Evolutionary conservation across 1,139 yeast genomes (phyloP).

Genomic region (Magnusiomyces sp.): DNA sequence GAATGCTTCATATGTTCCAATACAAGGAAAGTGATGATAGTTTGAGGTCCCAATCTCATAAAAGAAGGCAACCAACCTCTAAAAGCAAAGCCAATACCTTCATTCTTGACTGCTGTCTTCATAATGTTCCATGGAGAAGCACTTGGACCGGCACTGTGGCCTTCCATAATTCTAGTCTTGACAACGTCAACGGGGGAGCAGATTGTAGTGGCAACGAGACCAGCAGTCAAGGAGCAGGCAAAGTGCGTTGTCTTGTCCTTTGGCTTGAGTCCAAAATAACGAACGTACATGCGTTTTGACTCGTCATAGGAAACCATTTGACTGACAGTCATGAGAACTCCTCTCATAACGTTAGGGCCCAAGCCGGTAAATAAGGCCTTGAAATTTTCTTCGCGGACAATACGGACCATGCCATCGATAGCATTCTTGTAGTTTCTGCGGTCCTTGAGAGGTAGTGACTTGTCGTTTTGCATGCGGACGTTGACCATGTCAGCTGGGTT

Average conservation of each 20-base stretch:
- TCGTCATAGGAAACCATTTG: slow-evolving; percentile 85
- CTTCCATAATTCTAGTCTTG: slow-evolving; percentile 74
- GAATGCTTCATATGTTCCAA: slow-evolving; percentile 65
- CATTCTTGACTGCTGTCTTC: slow-evolving; percentile 48
- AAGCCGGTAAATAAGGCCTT: slow-evolving; percentile 64
- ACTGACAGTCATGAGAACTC: slow-evolving; percentile 82
- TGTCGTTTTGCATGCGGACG: slow-evolving; percentile 87
- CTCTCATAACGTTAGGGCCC: slow-evolving; percentile 69
- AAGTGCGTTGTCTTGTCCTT: slow-evolving; percentile 65
- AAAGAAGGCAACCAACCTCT: slow-evolving; percentile 90
- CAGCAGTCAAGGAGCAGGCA: slow-evolving; percentile 67
- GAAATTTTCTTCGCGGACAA: slow-evolving; percentile 47
- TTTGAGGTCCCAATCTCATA: slow-evolving; percentile 81
- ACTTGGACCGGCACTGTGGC: slow-evolving; percentile 17
- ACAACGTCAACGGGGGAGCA: slow-evolving; percentile 92
- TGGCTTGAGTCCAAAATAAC: slow-evolving; percentile 45
- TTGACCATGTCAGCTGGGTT: slow-evolving; percentile 86
- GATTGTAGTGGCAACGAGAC: slow-evolving; percentile 79
- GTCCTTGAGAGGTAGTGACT: slow-evolving; percentile 52
- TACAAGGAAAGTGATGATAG: slow-evolving; percentile 75
- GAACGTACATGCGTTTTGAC: slow-evolving; percentile 55
- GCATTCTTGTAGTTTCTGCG: slow-evolving; percentile 76
- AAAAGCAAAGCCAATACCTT: slow-evolving; percentile 73
- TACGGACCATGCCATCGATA: slow-evolving; percentile 59
- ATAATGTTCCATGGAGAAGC: slow-evolving; percentile 42